Evolutionary conservation across 2,329 filamentous ascomycete genomes (phyloP), one percentile per base, ranked within the genome.

Genomic region (Aspergillus calidoustus): DNA sequence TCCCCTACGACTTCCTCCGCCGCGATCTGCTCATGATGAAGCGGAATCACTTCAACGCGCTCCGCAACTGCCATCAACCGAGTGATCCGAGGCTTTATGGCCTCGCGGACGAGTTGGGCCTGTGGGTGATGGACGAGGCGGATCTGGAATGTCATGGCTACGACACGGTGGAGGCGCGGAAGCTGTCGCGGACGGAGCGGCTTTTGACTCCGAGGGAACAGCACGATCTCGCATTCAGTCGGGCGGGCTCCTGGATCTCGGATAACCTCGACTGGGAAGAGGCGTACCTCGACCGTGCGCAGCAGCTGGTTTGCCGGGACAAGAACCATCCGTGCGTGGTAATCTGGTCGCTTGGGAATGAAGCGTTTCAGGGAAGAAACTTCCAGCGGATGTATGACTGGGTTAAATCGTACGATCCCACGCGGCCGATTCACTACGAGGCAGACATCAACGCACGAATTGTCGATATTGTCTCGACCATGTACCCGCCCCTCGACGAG

Each of bases 331-430:
- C 89, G 0, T 88, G 83, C n/a, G 81, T 92, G 55, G 86, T 92
- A 53, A 84, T 91, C 47, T 92, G 90, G 90, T 89, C 86, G 52
- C 79, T 92, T 0, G 90, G 89, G 0, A 92, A 92, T 68, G 89
- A 92, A 71, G 85, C 89, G 0, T 91, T 90, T 70, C 91, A 90
- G 68, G 89, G 89, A 0, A 77, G 80, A 8, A 91, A 92, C 69
- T 87, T 89, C 69, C 81, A 80, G 52, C 86, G 84, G 38, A 92
- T 92, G 89, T 87, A 88, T 66, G 77, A 87, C 3, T 88, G 84
- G 70, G 82, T 83, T 53, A 88, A 86, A 62, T 61, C 76, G 1
- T 77, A 81, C n/a, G 89, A 91, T 65, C 80, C 83, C 0, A 82
- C 81, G 0, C 79, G 89, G 7, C 81, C 84, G 0, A 79, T 91